Evolutionary conservation across 108 stramenopile genomes (phyloP).

Genomic region (Cyclotella atomus): DNA sequence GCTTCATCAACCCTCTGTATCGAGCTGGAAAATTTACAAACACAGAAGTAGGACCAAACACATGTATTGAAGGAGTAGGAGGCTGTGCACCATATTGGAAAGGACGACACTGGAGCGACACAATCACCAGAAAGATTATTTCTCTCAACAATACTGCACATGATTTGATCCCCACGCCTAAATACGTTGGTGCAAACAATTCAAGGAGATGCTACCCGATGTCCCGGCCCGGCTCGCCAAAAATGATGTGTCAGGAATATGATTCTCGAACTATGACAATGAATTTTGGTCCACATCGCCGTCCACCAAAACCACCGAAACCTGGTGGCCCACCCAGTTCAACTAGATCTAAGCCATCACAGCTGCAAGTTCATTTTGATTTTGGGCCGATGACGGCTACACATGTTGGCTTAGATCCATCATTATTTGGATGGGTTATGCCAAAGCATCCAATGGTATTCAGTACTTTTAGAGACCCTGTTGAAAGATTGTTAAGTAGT

Average conservation of each 20-base stretch:
- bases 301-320: not conserved
- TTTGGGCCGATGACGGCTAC: slow-evolving; percentile 5
- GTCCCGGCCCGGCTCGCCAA: not conserved
- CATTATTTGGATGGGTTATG: slow-evolving; percentile 19
- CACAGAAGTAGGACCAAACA: slow-evolving; percentile 27
- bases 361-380: slow-evolving; percentile 4
- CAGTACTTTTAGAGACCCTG: slow-evolving; percentile 25
- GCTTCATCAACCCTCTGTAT: slow-evolving; percentile 24
- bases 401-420: slow-evolving; percentile 29
- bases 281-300: slow-evolving; percentile 29
- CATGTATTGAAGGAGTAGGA: slow-evolving; percentile 21
- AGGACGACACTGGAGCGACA: not conserved
- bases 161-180: not conserved
- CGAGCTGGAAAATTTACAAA: slow-evolving; percentile 11
- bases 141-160: not conserved
- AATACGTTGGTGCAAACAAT: not conserved
- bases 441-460: slow-evolving; percentile 29
- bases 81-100: slow-evolving; percentile 30
- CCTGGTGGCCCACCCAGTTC: not conserved
- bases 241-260: slow-evolving; percentile 25
- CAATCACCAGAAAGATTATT: not conserved
- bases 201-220: slow-evolving; percentile 10
- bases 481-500: slow-evolving; percentile 11
- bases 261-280: slow-evolving; percentile 17
- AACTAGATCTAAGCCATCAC: not conserved